Evolutionary conservation across 139 green algal species (phyloP).

Genomic region (Tetraselmis chui): DNA sequence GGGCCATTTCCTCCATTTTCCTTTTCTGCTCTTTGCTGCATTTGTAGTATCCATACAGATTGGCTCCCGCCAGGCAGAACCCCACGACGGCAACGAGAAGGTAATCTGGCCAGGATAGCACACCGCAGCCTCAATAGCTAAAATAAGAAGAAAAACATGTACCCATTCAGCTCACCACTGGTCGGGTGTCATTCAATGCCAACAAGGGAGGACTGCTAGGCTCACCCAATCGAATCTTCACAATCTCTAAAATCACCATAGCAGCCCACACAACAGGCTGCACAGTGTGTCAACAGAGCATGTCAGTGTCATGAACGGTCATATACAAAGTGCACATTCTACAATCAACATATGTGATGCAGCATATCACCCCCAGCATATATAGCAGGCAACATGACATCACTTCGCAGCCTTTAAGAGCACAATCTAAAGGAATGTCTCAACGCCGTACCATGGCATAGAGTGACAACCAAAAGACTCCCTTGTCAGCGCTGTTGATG

Average conservation of each 20-base stretch:
- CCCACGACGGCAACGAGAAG: conserved; percentile 78
- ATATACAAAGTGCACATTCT: conserved; percentile 2
- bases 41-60: conserved; percentile 84
- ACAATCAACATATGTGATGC: no score
- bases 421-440: neutral
- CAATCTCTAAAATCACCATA: conserved; percentile 52
- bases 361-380: no score
- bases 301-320: neutral
- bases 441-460: conserved; percentile 36
- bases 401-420: no score
- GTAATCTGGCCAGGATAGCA: conserved; percentile 49
- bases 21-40: conserved; percentile 65
- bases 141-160: conserved; percentile 7
- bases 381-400: no score
- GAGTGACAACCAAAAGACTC: conserved; percentile 67
- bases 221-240: conserved; percentile 58
- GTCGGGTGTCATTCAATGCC: neutral
- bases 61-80: conserved; percentile 63
- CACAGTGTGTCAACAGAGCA: neutral
- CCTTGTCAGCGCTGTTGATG: conserved; percentile 62
- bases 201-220: conserved; percentile 9
- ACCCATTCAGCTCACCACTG: conserved; percentile 1
- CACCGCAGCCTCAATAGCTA: conserved; percentile 10
- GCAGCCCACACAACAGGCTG: conserved; percentile 48
- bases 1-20: conserved; percentile 24